Percentiles rank a stretch among this genome's conserved stretches.
Evolutionary conservation across 306 rosid species (phyloP).

Genomic region (Rubus parviflorus): DNA sequence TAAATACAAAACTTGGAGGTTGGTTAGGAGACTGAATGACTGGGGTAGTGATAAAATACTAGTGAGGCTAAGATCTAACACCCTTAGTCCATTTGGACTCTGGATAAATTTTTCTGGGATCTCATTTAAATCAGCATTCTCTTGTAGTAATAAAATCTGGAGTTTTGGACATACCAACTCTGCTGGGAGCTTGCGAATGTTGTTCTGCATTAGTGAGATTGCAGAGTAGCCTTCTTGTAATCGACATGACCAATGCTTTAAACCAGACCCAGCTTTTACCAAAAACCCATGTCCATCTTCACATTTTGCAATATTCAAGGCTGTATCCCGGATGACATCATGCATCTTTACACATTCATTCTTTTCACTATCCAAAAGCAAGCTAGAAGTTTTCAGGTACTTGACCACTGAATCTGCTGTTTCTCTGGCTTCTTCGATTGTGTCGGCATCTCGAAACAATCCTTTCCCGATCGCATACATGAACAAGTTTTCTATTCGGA

Average conservation of each 20-base stretch:
- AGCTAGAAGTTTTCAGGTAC: slow-evolving; percentile 19
- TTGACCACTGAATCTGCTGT: not conserved
- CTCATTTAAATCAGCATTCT: not conserved
- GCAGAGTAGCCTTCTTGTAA: not conserved
- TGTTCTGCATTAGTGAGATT: slow-evolving; percentile 4
- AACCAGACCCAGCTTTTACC: not conserved
- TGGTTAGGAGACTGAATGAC: not conserved
- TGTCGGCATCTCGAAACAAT: not conserved
- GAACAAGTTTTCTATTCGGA: slow-evolving; percentile 8
- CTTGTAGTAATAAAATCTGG: slow-evolving; percentile 10
- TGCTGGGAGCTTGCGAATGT: slow-evolving; percentile 9
- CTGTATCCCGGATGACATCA: slow-evolving; percentile 30
- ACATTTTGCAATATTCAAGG: slow-evolving; percentile 20
- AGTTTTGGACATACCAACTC: slow-evolving; percentile 17
- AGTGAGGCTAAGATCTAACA: not conserved
- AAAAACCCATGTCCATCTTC: not conserved
- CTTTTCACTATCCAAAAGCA: slow-evolving; percentile 12
- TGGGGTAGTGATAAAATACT: not conserved
- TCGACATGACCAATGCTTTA: slow-evolving; percentile 10
- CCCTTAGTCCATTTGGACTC: not conserved
- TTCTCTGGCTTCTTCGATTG: slow-evolving; percentile 12
- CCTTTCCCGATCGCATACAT: slow-evolving; percentile 18
- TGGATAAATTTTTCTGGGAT: not conserved
- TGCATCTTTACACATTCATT: slow-evolving; percentile 20
- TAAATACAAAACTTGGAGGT: not conserved